A percentile compares a stretch with the other conserved stretches of the same genome.
Conservation (phyloP, 331 rosid species). For the Acacia concinna region DNA sequence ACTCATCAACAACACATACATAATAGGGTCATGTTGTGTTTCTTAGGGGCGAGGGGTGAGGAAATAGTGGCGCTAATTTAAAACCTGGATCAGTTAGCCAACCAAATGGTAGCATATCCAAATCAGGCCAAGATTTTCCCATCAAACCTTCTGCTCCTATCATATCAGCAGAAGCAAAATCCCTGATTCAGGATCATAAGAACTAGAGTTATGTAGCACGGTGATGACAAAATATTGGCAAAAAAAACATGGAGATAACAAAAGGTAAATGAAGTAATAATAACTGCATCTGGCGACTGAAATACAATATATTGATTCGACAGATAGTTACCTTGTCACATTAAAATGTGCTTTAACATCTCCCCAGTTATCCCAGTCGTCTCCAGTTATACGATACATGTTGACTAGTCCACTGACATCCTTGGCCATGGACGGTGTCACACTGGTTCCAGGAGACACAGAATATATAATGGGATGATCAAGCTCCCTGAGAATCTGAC, state of each 20-base stretch:
- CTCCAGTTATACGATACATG: conserved; percentile 88
- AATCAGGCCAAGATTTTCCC: conserved; percentile 96
- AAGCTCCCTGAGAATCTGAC: conserved; percentile 71
- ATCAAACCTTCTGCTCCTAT: conserved; percentile 64
- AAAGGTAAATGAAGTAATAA: conserved; percentile 14
- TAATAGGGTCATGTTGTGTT: conserved; percentile 8
- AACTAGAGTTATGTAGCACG: conserved; percentile 22
- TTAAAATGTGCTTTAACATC: conserved; percentile 80
- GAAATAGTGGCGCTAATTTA: neutral
- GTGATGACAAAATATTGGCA: conserved; percentile 1
- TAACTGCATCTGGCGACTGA: conserved; percentile 13
- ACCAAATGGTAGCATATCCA: conserved; percentile 97
- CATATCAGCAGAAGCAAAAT: conserved; percentile 72
- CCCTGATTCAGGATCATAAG: conserved; percentile 54
- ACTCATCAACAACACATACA: neutral
- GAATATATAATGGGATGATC: conserved; percentile 75
- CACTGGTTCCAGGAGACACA: conserved; percentile 87
- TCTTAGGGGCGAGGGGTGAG: neutral
- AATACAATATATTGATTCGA: neutral
- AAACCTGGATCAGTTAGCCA: conserved; percentile 84
- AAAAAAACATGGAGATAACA: conserved; percentile 7
- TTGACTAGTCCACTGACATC: conserved; percentile 65
- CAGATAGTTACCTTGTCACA: conserved; percentile 56
- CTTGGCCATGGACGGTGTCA: conserved; percentile 74
- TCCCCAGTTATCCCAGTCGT: conserved; percentile 89